Conservation (phyloP, 192 early-diverging fungal genomes). For the Coemansia sp. region DNA sequence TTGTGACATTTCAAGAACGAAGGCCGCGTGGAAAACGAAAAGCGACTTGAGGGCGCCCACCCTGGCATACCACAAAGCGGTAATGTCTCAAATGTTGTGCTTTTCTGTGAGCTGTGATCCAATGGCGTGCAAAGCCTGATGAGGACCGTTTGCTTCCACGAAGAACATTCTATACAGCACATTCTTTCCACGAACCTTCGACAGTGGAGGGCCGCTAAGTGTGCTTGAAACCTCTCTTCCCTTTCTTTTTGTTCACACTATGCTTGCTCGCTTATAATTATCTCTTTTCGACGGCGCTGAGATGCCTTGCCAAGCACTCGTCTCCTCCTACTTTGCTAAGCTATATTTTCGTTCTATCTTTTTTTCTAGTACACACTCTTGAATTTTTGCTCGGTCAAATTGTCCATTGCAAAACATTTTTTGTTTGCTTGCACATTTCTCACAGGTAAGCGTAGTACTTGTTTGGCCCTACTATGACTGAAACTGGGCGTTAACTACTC, state of each 20-base stretch:
- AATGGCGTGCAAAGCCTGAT: not conserved
- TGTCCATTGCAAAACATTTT: not conserved
- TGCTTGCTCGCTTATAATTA: not conserved
- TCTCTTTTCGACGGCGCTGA: not conserved
- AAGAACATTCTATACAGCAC: conserved; percentile 15
- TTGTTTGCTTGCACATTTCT: not conserved
- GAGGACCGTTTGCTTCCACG: conserved; percentile 8
- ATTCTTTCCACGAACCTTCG: conserved; percentile 9
- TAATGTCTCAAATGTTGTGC: not conserved
- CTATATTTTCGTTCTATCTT: not conserved
- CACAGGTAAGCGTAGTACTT: not conserved
- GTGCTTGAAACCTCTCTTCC: not conserved
- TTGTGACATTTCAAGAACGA: not conserved
- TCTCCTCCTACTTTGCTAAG: not conserved
- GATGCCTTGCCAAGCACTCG: conserved; percentile 3
- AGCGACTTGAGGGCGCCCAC: not conserved
- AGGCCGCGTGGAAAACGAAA: not conserved
- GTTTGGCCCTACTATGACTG: not conserved
- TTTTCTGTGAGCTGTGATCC: conserved; percentile 1
- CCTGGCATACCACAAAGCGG: not conserved
- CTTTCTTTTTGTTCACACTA: not conserved
- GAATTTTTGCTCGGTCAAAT: not conserved
- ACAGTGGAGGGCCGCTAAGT: not conserved
- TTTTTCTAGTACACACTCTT: not conserved
- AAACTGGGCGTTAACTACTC: not conserved